These are phyloP conservation scores for Fusarium multiceps DNA, from an alignment of 2,329 filamentous ascomycete genomes.

Conservation along the genomic window DNA sequence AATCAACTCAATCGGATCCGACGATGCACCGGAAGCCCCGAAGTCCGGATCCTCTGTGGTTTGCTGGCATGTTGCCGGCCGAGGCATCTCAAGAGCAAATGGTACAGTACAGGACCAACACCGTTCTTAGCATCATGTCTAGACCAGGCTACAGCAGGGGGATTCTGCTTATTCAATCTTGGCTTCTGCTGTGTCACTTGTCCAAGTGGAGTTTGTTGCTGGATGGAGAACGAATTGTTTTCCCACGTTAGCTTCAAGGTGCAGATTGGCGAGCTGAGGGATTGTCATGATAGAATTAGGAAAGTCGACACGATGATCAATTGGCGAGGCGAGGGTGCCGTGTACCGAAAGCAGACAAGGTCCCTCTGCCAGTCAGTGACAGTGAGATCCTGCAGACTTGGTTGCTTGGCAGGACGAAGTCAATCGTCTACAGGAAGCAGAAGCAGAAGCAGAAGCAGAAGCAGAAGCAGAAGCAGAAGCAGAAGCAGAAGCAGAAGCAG, in stretches of 20 bases:
- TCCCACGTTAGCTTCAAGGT: neutral
- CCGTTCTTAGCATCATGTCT: neutral
- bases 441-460: neutral
- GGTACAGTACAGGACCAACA: neutral
- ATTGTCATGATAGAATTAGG: neutral
- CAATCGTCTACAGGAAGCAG: neutral
- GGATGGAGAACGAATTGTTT: conserved; percentile 1
- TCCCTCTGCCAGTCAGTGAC: neutral
- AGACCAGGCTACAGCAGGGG: neutral
- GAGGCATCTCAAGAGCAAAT: neutral
- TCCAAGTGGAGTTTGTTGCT: neutral
- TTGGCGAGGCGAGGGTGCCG: conserved; percentile 17
- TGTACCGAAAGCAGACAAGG: neutral
- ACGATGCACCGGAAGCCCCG: neutral
- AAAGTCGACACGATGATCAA: conserved; percentile 18
- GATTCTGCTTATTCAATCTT: neutral
- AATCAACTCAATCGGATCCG: neutral
- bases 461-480: too few relatives aligned
- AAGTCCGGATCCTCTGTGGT: neutral
- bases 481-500: neutral
- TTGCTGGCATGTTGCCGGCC: neutral
- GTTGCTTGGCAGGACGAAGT: neutral
- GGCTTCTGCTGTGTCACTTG: neutral
- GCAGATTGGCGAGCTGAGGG: conserved; percentile 37
- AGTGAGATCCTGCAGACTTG: conserved; percentile 31